A percentile compares a stretch with the other conserved stretches of the same genome.
These are phyloP conservation scores for Corynascus novoguineensis DNA, from an alignment of 495 filamentous ascomycete species.

Conservation along the genomic window DNA sequence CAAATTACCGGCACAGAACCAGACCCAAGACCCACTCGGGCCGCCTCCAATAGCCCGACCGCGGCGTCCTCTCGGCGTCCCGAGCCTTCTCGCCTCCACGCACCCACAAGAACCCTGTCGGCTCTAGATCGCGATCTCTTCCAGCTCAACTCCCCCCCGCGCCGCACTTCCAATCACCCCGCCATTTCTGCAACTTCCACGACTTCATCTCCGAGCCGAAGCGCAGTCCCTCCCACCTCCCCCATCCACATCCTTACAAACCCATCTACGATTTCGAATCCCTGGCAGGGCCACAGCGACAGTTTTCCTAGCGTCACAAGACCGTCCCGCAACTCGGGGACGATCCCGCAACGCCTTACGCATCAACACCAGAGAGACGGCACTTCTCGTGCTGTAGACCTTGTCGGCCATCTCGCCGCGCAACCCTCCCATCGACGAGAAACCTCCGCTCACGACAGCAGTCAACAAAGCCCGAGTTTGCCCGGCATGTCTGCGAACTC, in stretches of 20 bases:
- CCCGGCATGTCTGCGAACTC: conserved; percentile 4
- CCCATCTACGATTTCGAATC: not conserved
- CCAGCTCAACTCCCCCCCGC: not conserved
- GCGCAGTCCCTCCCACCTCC: not conserved
- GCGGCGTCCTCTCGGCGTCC: not conserved
- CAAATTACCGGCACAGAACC: not conserved
- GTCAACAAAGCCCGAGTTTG: not conserved
- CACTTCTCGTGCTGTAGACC: not conserved
- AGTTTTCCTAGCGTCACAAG: conserved; percentile 13
- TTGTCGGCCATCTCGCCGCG: not conserved
- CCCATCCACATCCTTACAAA: not conserved
- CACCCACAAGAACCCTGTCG: not conserved
- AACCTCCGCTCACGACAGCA: not conserved
- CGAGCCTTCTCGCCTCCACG: not conserved
- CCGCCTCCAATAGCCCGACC: conserved; percentile 7
- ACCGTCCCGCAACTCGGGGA: not conserved
- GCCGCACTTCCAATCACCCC: not conserved
- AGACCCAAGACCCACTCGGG: not conserved
- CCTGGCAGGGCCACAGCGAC: not conserved
- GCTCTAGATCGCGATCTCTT: not conserved
- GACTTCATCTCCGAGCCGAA: not conserved
- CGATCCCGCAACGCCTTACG: not conserved
- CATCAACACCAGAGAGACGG: not conserved
- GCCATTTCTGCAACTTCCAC: not conserved
- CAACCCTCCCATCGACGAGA: not conserved